These are phyloP conservation scores for Melampsora americana DNA, from an alignment of 1,284 basidiomycete species.

Conservation along the genomic window DNA sequence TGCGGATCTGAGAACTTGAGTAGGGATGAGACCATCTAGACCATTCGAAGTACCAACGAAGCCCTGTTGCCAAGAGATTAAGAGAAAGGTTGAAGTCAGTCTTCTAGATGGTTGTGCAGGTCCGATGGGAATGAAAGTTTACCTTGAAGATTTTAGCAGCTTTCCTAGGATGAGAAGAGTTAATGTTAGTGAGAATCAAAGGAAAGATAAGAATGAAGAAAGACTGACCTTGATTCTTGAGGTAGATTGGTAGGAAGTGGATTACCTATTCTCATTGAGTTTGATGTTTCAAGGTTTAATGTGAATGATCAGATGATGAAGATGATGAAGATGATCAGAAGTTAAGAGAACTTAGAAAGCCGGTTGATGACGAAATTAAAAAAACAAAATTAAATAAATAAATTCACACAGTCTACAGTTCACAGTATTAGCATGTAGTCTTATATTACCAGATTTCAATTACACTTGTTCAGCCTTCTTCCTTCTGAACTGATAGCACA, in stretches of 20 bases:
- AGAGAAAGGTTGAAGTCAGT: not conserved
- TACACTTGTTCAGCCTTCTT: too few relatives aligned
- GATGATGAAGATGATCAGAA: too few relatives aligned
- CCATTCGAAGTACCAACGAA: constrained; percentile 30
- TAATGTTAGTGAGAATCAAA: not conserved
- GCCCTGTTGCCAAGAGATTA: constrained; percentile 17
- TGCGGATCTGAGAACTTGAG: constrained; percentile 63
- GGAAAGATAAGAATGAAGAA: not conserved
- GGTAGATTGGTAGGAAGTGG: constrained; percentile 34
- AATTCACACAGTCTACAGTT: too few relatives aligned
- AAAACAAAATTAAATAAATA: too few relatives aligned
- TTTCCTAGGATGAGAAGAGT: constrained; percentile 2
- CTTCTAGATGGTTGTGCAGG: not conserved
- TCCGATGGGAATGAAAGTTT: not conserved
- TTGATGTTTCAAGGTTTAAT: too few relatives aligned
- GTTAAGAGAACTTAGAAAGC: too few relatives aligned
- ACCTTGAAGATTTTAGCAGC: constrained; percentile 29
- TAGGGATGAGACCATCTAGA: constrained; percentile 38
- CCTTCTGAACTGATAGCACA: too few relatives aligned
- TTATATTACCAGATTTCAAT: too few relatives aligned
- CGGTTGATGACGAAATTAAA: too few relatives aligned
- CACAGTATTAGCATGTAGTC: too few relatives aligned
- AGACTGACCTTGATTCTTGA: constrained; percentile 27
- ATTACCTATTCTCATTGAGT: constrained; percentile 37
- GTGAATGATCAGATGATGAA: too few relatives aligned